phyloP scores from a whole-genome alignment of 768 basidiomycete genomes.

The Harrya chromipes region DNA sequence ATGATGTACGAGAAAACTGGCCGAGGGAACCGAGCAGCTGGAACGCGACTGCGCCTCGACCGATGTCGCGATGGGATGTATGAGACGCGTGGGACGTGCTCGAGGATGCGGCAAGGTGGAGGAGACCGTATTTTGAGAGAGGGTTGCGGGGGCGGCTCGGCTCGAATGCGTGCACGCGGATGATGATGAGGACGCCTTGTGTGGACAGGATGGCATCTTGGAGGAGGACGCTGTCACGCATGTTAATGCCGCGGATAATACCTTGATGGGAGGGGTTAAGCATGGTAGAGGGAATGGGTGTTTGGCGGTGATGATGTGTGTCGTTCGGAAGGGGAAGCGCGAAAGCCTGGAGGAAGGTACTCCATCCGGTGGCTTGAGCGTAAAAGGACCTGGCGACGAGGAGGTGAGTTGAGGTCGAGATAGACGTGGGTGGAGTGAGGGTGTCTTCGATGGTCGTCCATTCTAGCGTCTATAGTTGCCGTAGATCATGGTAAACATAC shows the following conservation, averaged over 20 bases:
- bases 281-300: background rate
- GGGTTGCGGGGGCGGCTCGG: background rate
- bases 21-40: background rate
- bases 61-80: background rate
- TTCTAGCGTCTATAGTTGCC: background rate
- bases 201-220: slow-evolving; percentile 9
- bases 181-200: slow-evolving; percentile 8
- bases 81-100: too few relatives aligned
- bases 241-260: background rate
- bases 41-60: slow-evolving; percentile 11
- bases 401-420: slow-evolving; percentile 23
- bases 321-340: slow-evolving; percentile 2
- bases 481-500: too few relatives aligned
- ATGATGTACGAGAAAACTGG: background rate
- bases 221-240: slow-evolving; percentile 4
- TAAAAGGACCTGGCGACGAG: slow-evolving; percentile 8
- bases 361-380: background rate
- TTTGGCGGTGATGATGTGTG: background rate
- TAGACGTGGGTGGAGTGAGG: background rate
- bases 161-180: slow-evolving; percentile 1
- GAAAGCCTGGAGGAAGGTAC: slow-evolving; percentile 13
- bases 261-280: slow-evolving; percentile 12
- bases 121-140: slow-evolving; percentile 1
- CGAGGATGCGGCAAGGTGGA: slow-evolving; percentile 3
- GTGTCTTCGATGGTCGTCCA: background rate